Conservation (phyloP, 768 basidiomycete species). For the Saitozyma sp. region DNA sequence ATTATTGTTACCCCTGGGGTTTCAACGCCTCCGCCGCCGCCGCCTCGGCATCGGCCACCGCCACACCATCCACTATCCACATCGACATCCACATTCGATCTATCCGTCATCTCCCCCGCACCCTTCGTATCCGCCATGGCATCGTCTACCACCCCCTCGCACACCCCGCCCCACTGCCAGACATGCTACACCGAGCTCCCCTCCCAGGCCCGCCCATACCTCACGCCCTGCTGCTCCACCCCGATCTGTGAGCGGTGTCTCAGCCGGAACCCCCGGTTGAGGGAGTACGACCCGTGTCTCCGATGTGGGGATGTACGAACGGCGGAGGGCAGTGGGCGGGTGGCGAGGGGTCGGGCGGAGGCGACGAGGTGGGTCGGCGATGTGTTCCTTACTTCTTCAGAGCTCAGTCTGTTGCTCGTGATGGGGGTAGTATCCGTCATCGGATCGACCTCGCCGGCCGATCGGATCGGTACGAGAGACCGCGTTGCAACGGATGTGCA, state of each 20-base stretch:
- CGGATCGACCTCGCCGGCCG: not conserved
- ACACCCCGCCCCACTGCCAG: constrained; percentile 18
- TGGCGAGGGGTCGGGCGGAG: constrained; percentile 1
- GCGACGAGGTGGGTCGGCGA: constrained; percentile 3
- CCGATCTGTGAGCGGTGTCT: constrained; percentile 46
- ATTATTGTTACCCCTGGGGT: too few species aligned
- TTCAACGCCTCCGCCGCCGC: too few species aligned
- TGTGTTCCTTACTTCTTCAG: not conserved
- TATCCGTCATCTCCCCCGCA: not conserved
- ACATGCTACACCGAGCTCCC: constrained; percentile 38
- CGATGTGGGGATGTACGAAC: constrained; percentile 40
- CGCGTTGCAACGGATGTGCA: not conserved
- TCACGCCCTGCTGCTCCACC: constrained; percentile 42
- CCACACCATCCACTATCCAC: not conserved
- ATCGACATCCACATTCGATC: not conserved
- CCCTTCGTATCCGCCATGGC: not conserved
- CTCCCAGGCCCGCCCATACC: constrained; percentile 15
- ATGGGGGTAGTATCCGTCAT: not conserved
- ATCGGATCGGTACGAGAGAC: not conserved
- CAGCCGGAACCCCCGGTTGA: constrained; percentile 39
- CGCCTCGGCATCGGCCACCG: too few species aligned
- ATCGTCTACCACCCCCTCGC: not conserved
- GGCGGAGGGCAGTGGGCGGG: constrained; percentile 14
- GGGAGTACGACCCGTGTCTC: constrained; percentile 45
- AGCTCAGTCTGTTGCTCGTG: not conserved